Percentiles rank a stretch among this genome's conserved stretches.
phyloP scores from a whole-genome alignment of 805 yeast genomes.

The Lipomyces starkeyi region DNA sequence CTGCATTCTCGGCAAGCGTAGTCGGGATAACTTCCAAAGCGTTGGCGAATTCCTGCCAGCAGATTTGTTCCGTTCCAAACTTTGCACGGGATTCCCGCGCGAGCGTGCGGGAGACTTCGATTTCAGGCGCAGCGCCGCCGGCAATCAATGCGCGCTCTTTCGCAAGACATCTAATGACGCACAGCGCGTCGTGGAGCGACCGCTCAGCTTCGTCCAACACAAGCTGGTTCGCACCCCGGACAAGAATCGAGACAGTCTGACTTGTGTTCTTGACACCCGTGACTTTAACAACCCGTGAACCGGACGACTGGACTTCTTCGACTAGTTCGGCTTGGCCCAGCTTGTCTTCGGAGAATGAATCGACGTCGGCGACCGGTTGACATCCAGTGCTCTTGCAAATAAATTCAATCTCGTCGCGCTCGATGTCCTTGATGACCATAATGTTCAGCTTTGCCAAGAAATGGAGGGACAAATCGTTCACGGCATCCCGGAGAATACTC shows the following conservation, averaged over 20 bases:
- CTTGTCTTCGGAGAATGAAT: conserved; percentile 89
- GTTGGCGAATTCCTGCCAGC: conserved; percentile 89
- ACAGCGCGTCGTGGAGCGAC: conserved; percentile 94
- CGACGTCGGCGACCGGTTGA: conserved; percentile 95
- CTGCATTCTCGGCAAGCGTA: conserved; percentile 94
- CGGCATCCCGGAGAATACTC: conserved; percentile 93
- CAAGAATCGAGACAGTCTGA: conserved; percentile 81
- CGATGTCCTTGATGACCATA: conserved; percentile 92
- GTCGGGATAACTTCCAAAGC: conserved; percentile 94
- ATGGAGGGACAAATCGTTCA: conserved; percentile 91
- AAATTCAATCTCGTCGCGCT: conserved; percentile 95
- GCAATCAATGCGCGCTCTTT: conserved; percentile 90
- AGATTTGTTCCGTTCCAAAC: conserved; percentile 86
- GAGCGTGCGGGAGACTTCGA: conserved; percentile 80
- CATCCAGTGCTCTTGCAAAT: conserved; percentile 83
- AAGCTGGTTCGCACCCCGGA: conserved; percentile 92
- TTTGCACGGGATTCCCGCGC: conserved; percentile 71
- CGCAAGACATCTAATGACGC: conserved; percentile 88
- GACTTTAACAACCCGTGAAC: conserved; percentile 85
- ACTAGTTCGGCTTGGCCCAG: conserved; percentile 90
- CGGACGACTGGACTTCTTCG: conserved; percentile 88
- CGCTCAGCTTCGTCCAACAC: conserved; percentile 96
- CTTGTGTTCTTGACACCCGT: conserved; percentile 73
- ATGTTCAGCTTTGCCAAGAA: conserved; percentile 91
- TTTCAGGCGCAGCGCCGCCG: conserved; percentile 99